These are phyloP conservation scores for Lecanosticta acicola DNA, from an alignment of 2,329 filamentous ascomycete species.

Conservation along the genomic window DNA sequence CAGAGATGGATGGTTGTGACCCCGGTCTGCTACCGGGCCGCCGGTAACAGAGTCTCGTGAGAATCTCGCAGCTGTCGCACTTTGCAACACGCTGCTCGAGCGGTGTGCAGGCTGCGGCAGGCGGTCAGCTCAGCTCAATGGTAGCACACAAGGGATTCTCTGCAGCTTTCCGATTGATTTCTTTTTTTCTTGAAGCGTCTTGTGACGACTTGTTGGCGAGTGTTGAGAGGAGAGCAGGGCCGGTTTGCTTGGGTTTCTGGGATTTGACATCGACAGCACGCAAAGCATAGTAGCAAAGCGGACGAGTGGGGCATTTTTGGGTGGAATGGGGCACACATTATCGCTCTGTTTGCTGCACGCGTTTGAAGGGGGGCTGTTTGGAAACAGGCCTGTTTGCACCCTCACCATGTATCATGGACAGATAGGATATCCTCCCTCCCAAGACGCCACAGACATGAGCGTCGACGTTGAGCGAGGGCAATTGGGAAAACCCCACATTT, in stretches of 20 bases:
- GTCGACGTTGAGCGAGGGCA: too few species aligned
- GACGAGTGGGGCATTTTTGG: too few species aligned
- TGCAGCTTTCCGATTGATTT: background rate
- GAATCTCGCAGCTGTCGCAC: constrained; percentile 4
- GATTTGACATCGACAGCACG: constrained; percentile 19
- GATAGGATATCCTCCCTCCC: too few species aligned
- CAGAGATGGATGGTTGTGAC: constrained; percentile 11
- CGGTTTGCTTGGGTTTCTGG: constrained; percentile 1
- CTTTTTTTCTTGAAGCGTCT: too few species aligned
- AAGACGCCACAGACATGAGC: too few species aligned
- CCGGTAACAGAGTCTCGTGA: background rate
- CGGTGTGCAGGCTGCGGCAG: constrained; percentile 7
- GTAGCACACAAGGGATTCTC: constrained; percentile 1
- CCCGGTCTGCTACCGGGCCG: background rate
- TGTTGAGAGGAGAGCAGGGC: background rate
- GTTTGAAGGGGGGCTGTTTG: too few species aligned
- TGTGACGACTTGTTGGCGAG: too few species aligned
- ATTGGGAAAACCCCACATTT: too few species aligned
- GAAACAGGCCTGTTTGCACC: too few species aligned
- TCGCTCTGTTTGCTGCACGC: too few species aligned
- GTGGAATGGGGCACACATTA: too few species aligned
- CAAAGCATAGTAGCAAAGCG: constrained; percentile 18
- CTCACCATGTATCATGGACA: too few species aligned
- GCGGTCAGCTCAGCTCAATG: background rate
- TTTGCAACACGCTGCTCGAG: constrained; percentile 9